A percentile compares a stretch with the other conserved stretches of the same genome.
These are phyloP conservation scores for Nymphaea colorata DNA, from an alignment of 164 flowering plant species.

Conservation along the genomic window DNA sequence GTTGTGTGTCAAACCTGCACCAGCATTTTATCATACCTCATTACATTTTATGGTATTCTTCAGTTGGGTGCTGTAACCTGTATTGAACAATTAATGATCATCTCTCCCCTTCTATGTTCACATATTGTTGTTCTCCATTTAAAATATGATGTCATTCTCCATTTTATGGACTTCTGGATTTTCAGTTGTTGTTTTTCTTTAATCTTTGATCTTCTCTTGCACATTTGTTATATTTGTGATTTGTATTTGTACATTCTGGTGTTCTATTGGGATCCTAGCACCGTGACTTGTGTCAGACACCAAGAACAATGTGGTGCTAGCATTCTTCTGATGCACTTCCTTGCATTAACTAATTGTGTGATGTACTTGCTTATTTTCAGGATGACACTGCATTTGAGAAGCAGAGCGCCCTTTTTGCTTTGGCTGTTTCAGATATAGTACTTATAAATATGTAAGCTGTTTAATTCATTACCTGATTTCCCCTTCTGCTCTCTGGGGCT, in stretches of 20 bases:
- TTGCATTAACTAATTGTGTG: neutral
- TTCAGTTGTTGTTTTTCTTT: neutral
- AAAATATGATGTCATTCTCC: neutral
- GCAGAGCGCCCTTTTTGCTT: constrained; percentile 99
- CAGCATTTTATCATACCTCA: too few species aligned
- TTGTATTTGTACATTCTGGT: too few species aligned
- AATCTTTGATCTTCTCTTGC: neutral
- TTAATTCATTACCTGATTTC: neutral
- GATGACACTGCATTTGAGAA: constrained; percentile 98
- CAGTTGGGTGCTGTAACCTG: too few species aligned
- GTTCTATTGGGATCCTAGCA: too few species aligned
- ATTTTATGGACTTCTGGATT: neutral
- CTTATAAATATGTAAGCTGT: constrained; percentile 85
- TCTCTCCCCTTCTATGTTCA: too few species aligned
- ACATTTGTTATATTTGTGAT: neutral
- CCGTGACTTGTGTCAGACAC: too few species aligned
- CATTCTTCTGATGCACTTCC: neutral
- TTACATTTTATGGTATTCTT: too few species aligned
- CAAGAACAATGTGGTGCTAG: neutral
- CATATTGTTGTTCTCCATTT: too few species aligned
- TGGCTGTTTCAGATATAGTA: constrained; percentile 96
- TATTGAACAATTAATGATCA: too few species aligned
- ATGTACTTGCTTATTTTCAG: constrained; percentile 25
- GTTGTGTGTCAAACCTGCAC: too few species aligned
- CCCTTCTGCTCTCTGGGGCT: neutral